Evolutionary conservation across 805 yeast species (phyloP).

Genomic region (Pichia manshurica): DNA sequence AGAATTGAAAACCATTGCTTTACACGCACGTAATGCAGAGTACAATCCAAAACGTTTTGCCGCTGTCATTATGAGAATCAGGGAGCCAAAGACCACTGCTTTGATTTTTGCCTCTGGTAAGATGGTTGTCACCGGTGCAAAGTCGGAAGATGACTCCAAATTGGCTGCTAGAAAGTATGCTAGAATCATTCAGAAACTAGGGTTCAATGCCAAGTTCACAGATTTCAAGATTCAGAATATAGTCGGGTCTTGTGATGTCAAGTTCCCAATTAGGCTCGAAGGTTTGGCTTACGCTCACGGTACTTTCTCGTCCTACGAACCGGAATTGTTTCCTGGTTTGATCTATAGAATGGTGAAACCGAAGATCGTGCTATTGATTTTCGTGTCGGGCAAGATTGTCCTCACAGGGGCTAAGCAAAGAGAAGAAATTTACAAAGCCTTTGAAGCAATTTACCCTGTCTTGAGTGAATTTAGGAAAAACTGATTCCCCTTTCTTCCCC

Average conservation of each 20-base stretch:
- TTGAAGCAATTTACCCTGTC: slow-evolving; percentile 97
- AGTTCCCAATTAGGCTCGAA: slow-evolving; percentile 94
- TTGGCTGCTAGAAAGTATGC: slow-evolving; percentile 97
- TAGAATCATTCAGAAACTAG: slow-evolving; percentile 94
- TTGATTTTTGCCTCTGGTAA: slow-evolving; percentile 97
- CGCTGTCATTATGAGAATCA: slow-evolving; percentile 97
- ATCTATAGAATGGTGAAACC: slow-evolving; percentile 99
- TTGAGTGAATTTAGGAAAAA: slow-evolving; percentile 91
- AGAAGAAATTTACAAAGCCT: slow-evolving; percentile 96
- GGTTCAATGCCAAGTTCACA: slow-evolving; percentile 95
- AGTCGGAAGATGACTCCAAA: slow-evolving; percentile 97
- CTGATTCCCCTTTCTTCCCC: too few relatives aligned
- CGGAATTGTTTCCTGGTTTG: slow-evolving; percentile 95
- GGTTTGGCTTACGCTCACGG: slow-evolving; percentile 98
- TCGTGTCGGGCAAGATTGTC: slow-evolving; percentile 96
- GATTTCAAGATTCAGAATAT: slow-evolving; percentile 97
- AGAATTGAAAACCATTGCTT: slow-evolving; percentile 93
- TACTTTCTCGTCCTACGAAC: slow-evolving; percentile 96
- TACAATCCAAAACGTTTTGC: slow-evolving; percentile 98
- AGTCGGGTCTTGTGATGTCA: slow-evolving; percentile 98
- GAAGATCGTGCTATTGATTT: slow-evolving; percentile 89
- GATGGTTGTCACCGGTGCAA: slow-evolving; percentile 99
- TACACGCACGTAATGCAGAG: slow-evolving; percentile 98
- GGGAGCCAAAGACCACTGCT: slow-evolving; percentile 98
- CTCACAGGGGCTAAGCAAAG: slow-evolving; percentile 98